Evolutionary conservation across 169 alveolate genomes (phyloP), one percentile per base, ranked within the genome.

Genomic region (Eimeria falciformis): DNA sequence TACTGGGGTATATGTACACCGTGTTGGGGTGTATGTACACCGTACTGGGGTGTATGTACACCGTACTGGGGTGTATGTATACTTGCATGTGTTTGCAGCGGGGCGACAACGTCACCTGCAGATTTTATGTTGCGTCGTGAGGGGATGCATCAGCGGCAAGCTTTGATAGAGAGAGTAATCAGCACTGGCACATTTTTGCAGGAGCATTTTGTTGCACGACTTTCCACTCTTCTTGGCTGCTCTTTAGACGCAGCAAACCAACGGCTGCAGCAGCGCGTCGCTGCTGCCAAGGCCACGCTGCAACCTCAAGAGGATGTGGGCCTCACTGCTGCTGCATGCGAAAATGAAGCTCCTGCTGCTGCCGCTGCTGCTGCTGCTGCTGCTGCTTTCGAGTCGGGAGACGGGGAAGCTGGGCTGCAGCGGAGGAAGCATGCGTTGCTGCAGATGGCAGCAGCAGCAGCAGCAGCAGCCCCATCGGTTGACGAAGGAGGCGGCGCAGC

Each of bases 391-490:
- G 46, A 46, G n/a, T 43, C 86, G 3, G 65, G 86, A 1, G 86
- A 25, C 17, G 86, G 86, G 5, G 86, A 77, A 47, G 86, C 33
- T 23, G 68, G 68, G 27, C 86, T 45, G 69, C 86, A 77, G 68
- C 86, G 86, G 33, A 46, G 86, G 69, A 77, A 77, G 68, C 86
- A 77, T 5, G 86, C 86, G 69, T 68, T 77, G 33, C 68, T 47
- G 69, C 55, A 77, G 86, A 77, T 77, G 86, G 86, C 86, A 47
- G 86, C 86, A 46, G 86, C 86, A 47, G 86, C 86, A 23, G 68
- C 66, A 46, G 86, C 69, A 77, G 86, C 68, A 45, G 45, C 86
- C 43, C 69, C 69, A 46, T 40, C 45, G 46, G 25, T 68, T 11
- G 86, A 77, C 46, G 86, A 77, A 1, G 65, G 50, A 46, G 23